phyloP scores from a whole-genome alignment of 495 filamentous ascomycete genomes.

The Filosporella fistucella region DNA sequence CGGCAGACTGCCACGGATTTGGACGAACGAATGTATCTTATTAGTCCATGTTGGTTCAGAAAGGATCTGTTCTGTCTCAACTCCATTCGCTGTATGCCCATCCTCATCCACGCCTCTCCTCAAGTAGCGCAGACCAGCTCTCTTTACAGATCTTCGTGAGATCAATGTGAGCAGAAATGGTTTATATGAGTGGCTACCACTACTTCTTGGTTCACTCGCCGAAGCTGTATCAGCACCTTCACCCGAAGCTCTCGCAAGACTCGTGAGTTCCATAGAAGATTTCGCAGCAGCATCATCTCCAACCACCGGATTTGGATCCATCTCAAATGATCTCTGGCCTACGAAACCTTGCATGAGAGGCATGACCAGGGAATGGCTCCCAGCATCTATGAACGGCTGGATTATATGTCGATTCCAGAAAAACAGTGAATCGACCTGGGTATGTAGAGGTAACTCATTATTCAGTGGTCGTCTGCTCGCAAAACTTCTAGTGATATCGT shows the following conservation, averaged over 20 bases:
- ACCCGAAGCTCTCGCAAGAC: slow-evolving; percentile 16
- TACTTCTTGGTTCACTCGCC: not conserved
- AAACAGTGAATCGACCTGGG: slow-evolving; percentile 71
- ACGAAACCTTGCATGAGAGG: slow-evolving; percentile 95
- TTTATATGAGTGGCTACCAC: slow-evolving; percentile 9
- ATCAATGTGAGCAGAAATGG: slow-evolving; percentile 76
- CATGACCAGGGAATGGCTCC: slow-evolving; percentile 62
- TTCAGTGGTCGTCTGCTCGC: slow-evolving; percentile 20
- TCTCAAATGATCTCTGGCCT: slow-evolving; percentile 74
- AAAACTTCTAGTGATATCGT: slow-evolving; percentile 62
- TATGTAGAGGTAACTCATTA: slow-evolving; percentile 54
- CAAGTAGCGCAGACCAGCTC: slow-evolving; percentile 85
- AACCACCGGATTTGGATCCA: slow-evolving; percentile 19
- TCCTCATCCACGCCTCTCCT: slow-evolving; percentile 87
- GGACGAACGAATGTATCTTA: slow-evolving; percentile 76
- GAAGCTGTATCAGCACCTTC: not conserved
- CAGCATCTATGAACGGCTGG: slow-evolving; percentile 65
- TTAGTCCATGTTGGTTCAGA: slow-evolving; percentile 59
- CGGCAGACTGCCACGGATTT: slow-evolving; percentile 83
- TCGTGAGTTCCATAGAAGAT: slow-evolving; percentile 23
- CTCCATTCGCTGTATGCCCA: slow-evolving; percentile 82
- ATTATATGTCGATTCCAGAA: slow-evolving; percentile 88
- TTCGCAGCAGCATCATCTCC: slow-evolving; percentile 17
- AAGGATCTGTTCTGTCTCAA: slow-evolving; percentile 92
- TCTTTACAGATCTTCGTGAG: slow-evolving; percentile 75